Evolutionary conservation across 805 yeast genomes (phyloP), one percentile per base, ranked within the genome.

Genomic region (Kazachstania kunashirensis): DNA sequence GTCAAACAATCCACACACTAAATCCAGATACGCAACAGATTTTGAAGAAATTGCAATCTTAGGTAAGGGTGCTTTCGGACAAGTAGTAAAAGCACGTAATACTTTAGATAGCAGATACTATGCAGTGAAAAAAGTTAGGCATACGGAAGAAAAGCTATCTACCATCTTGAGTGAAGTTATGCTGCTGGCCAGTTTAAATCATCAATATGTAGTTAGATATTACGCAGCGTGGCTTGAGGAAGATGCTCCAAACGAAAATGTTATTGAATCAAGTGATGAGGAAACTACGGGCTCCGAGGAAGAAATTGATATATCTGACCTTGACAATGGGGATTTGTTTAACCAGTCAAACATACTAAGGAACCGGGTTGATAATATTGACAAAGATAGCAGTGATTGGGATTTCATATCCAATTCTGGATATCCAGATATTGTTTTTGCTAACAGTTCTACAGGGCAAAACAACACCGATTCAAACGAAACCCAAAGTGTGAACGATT

Each of bases 151-250:
- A 48, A 80, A 83, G 46, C 65, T 92, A 29, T 78, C 94, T 17
- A 74, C 81, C 4, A 80, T 92, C 41, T 63, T 92, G 39, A 85
- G 83, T 42, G 99, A 92, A 52, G 98, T 92, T 0, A 77, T 88
- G 73, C 70, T 94, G 9, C 68, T 92, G 47, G 95, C 97, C 2
- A 69, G 97, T 42, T 66, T 92, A 36, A 89, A 88, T 49, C 96
- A 92, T 53, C 96, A 88, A 54, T 89, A 85, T 56, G 96, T 92
- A 28, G 98, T 92, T 3, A 66, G 99, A 39, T 92, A 92, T 59
- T 92, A 84, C 60, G 94, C 96, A 3, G 95, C 96, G 0, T 92
- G 99, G 99, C 72, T 89, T 5, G 96, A 88, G 53, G 94, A 84
- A 38, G 79, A 77, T 20, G 46, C 51, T 51, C n/a, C 23, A 3